phyloP scores from a whole-genome alignment of 2,329 filamentous ascomycete species.

The Didymella arachidicola region DNA sequence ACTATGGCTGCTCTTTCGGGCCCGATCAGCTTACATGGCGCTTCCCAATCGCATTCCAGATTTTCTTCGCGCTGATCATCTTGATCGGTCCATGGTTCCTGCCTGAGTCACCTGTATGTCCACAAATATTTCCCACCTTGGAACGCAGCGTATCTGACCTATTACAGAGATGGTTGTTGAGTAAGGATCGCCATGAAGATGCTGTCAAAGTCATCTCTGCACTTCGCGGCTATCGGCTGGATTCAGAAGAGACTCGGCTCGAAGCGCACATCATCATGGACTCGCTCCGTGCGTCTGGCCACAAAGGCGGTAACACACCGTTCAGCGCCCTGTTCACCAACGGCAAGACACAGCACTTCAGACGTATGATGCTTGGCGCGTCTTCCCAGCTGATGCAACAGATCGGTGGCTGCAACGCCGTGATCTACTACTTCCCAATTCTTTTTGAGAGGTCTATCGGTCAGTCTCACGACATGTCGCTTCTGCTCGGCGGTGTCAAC shows the following conservation, averaged over 20 bases:
- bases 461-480: conserved; percentile 50
- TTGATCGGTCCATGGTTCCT: conserved; percentile 65
- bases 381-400: conserved; percentile 53
- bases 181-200: conserved; percentile 69
- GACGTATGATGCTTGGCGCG: conserved; percentile 68
- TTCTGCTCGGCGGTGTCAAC: conserved; percentile 59
- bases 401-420: conserved; percentile 49
- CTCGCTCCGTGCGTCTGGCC: conserved; percentile 53
- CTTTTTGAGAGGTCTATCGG: conserved; percentile 61
- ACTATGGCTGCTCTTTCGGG: conserved; percentile 48
- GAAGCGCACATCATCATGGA: conserved; percentile 75
- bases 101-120: conserved; percentile 64
- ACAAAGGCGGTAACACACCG: conserved; percentile 51
- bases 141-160: neutral
- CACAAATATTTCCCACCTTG: neutral
- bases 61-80: conserved; percentile 60
- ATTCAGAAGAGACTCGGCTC: conserved; percentile 64
- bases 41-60: conserved; percentile 63
- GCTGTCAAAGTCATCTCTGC: conserved; percentile 63
- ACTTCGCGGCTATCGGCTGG: conserved; percentile 56
- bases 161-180: conserved; percentile 61
- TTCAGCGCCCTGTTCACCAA: conserved; percentile 66
- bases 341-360: conserved; percentile 71
- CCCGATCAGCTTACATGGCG: conserved; percentile 53
- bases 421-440: conserved; percentile 56